phyloP scores from a whole-genome alignment of 352 stramenopile species.

The Phytopythium montanum region DNA sequence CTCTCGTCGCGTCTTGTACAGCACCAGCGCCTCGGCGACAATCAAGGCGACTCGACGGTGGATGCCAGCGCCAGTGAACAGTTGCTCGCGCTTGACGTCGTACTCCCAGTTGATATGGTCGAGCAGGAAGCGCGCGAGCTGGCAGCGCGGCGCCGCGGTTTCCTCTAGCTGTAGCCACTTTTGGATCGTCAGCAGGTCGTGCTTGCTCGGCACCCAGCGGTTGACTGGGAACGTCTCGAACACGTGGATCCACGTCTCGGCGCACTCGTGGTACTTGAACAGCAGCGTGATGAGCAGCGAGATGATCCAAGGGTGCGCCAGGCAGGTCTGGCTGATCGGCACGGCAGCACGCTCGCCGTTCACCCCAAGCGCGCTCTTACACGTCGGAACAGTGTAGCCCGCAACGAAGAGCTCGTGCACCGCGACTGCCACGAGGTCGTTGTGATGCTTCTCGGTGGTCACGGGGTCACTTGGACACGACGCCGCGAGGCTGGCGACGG shows the following conservation, averaged over 20 bases:
- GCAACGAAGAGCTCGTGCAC: slow-evolving; percentile 71
- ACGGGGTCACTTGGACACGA: slow-evolving; percentile 11
- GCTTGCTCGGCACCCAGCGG: slow-evolving; percentile 60
- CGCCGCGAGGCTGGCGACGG: slow-evolving; percentile 55
- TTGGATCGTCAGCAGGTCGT: slow-evolving; percentile 69
- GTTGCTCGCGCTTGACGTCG: slow-evolving; percentile 45
- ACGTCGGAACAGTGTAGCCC: slow-evolving; percentile 45
- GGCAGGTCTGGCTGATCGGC: slow-evolving; percentile 59
- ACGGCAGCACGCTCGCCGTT: slow-evolving; percentile 46
- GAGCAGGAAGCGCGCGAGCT: slow-evolving; percentile 68
- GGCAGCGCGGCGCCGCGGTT: slow-evolving; percentile 46
- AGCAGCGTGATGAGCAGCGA: slow-evolving; percentile 60
- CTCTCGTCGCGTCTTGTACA: slow-evolving; percentile 56
- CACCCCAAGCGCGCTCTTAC: slow-evolving; percentile 38
- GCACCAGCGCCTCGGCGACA: slow-evolving; percentile 67
- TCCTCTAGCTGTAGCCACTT: slow-evolving; percentile 84
- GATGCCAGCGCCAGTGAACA: slow-evolving; percentile 70
- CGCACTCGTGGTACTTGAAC: slow-evolving; percentile 79
- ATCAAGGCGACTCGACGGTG: slow-evolving; percentile 79
- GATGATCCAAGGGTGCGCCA: slow-evolving; percentile 54
- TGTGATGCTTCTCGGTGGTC: slow-evolving; percentile 18
- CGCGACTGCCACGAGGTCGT: slow-evolving; percentile 46
- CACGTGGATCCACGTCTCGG: slow-evolving; percentile 74
- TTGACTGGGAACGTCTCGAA: slow-evolving; percentile 88
- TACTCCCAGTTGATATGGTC: slow-evolving; percentile 87